A percentile compares a stretch with the other conserved stretches of the same genome.
These are phyloP conservation scores for Coriolopsis trogii DNA, from an alignment of 1,284 basidiomycete genomes.

Conservation along the genomic window DNA sequence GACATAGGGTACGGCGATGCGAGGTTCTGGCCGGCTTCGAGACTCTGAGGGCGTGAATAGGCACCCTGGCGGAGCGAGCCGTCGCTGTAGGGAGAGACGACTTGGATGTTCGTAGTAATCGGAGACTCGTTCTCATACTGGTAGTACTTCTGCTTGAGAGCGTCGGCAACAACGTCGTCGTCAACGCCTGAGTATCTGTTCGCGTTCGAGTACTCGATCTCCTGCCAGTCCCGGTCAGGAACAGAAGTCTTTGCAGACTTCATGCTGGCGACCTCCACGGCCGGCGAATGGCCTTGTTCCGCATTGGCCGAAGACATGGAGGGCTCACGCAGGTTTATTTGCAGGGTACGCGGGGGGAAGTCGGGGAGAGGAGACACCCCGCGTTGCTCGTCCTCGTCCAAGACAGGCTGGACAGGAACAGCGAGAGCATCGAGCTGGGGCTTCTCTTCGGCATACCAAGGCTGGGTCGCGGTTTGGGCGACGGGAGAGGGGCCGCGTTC, in stretches of 20 bases:
- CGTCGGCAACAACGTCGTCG: conserved; percentile 16
- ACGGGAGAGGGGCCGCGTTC: conserved; percentile 19
- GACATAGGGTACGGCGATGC: conserved; percentile 16
- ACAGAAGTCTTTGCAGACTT: conserved; percentile 7
- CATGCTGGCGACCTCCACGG: not conserved
- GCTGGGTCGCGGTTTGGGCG: not conserved
- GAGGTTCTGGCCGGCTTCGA: conserved; percentile 2
- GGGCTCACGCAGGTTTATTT: not conserved
- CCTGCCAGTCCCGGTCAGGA: conserved; percentile 15
- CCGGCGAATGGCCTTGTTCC: no score
- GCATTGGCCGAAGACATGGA: no score
- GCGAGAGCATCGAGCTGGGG: conserved; percentile 4
- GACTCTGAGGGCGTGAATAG: conserved; percentile 15
- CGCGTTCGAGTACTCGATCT: conserved; percentile 24
- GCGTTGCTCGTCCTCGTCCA: conserved; percentile 22
- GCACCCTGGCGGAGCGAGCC: no score
- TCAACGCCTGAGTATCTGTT: conserved; percentile 15
- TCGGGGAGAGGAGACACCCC: conserved; percentile 17
- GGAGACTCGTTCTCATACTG: conserved; percentile 1
- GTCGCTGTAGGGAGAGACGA: conserved; percentile 7
- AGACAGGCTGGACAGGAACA: conserved; percentile 1
- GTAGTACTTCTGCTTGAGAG: conserved; percentile 16
- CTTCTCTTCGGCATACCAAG: conserved; percentile 8
- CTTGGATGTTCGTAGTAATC: conserved; percentile 3
- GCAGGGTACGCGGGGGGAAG: not conserved